Base-by-base conservation (phyloP, 2,329 filamentous ascomycete species). In the Penicillium sp. region DNA sequence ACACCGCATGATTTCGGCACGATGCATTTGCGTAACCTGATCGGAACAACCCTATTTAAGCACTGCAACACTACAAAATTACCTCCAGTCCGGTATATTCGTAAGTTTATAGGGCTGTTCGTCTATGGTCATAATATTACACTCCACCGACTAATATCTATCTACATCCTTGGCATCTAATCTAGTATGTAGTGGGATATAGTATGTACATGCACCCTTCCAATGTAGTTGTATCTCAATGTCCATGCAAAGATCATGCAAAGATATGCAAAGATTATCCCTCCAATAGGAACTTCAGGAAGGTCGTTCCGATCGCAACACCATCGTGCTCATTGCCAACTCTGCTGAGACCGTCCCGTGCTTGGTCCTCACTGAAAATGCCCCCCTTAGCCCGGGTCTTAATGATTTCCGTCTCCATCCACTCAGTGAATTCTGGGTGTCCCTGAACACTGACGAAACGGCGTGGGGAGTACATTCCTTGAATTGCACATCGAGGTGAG, bases 341-440 rank as follows among this genome's bases (percentile, higher is more conserved):
- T 54, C 90, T 82, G 7, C 73, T 75, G 68, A 92, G 82, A 21
- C 83, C 89, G 61, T 90, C 87, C 49, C 84, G 73, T 60, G 84
- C 93, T 54, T 87, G 72, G 15, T 84, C 84, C 50, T 92, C 84
- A 48, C 80, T 74, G 58, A 96, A 88, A 18, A 94, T 78, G 1
- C 89, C 90, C 41, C 76, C 76, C 23, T 78, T 76, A 65, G 88
- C 83, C 50, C 91, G 80, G 53, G 80, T 74, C 54, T 81, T 78
- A 48, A 93, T 72, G 30, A 95, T 73, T 68, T 90, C 86, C 15
- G 75, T 77, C 62, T 91, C 83, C 58, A 95, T 91, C 13, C 84
- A 80, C 52, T 80, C 78, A 3, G 80, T 88, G 68, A 93, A 94
- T 70, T 96, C 91, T 0, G 91, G 91, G 70, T 96, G 91, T 5